A percentile compares a stretch with the other conserved stretches of the same genome.
These are phyloP conservation scores for Iris macrosiphon DNA, from an alignment of 106 monocot genomes.

Conservation along the genomic window DNA sequence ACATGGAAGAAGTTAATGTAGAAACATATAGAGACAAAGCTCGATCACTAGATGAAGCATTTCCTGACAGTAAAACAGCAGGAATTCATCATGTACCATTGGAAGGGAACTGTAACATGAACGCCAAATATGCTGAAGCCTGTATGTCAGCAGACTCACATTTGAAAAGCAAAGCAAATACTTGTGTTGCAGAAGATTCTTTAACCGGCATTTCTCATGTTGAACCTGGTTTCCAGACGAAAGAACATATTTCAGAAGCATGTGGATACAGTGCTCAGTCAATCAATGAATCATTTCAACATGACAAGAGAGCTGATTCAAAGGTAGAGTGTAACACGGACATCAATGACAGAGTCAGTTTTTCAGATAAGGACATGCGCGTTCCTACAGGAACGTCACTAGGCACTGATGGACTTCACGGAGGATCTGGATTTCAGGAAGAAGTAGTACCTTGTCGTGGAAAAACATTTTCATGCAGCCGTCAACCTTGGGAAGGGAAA, in stretches of 20 bases:
- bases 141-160: no score
- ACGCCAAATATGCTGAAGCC: no score
- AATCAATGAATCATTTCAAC: neutral
- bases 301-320: neutral
- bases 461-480: neutral
- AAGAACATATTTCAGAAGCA: constrained; percentile 5
- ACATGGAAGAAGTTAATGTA: neutral
- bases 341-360: constrained; percentile 7
- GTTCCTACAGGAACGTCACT: constrained; percentile 1
- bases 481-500: neutral
- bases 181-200: no score
- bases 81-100: no score
- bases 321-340: neutral
- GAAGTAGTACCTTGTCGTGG: constrained; percentile 3
- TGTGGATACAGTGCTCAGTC: constrained; percentile 8
- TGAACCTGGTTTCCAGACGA: no score
- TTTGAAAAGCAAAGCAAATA: no score
- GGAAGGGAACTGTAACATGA: no score
- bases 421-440: neutral
- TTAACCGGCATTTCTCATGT: no score
- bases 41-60: no score
- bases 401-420: neutral
- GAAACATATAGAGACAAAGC: neutral
- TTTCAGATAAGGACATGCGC: constrained; percentile 7
- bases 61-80: no score